Base-by-base conservation (phyloP, 768 basidiomycete genomes). In the Russula ochroleuca region DNA sequence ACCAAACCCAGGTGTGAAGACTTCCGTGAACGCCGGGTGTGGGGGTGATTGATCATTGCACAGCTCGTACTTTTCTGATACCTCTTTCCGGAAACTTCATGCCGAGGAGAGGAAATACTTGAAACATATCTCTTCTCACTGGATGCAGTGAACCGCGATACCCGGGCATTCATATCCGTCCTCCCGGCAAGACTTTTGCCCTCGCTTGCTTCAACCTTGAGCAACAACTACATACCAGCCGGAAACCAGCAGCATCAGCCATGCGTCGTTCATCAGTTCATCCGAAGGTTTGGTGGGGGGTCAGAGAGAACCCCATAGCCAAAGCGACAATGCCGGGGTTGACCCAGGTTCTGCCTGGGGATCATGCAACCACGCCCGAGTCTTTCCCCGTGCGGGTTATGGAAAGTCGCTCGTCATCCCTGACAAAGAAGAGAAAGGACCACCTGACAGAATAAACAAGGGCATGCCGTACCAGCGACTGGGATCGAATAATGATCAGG, bases 371-470 rank as follows among this genome's bases (percentile, higher is more conserved):
- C 23, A 38, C 13, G 35, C 35, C 50, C 17, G 38, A 31, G 40
- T 21, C 28, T 45, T 33, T 19, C 25, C 15, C 25, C 10, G 43
- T 35, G 28, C 33, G 23, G 57, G 21, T 37, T 38, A 59, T 37
- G 23, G 19, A 21, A 57, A 35, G 11, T 21, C 15, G 23, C 35
- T 38, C 35, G 21, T 47, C 47, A 25, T 59, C 33, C 41, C 13
- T n/a, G 43, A 47, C n/a, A 47, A 33, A 23, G 31, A 8, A 25
- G 28, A 33, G 5, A 57, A 17, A 57, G 17, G 33, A 2, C 49
- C 49, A 15, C 11, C 21, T 50, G n/a, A n/a, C 38, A n/a, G n/a
- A 57, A 50, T 49, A 41, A 56, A 55, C 33, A 37, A 53, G 53
- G 43, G 40, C 50, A 23, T 25, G 38, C 49, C 25, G n/a, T 28